Percentiles rank a stretch among this genome's conserved stretches.
phyloP scores from a whole-genome alignment of 306 rosid genomes.

The Sicyos baderoa region DNA sequence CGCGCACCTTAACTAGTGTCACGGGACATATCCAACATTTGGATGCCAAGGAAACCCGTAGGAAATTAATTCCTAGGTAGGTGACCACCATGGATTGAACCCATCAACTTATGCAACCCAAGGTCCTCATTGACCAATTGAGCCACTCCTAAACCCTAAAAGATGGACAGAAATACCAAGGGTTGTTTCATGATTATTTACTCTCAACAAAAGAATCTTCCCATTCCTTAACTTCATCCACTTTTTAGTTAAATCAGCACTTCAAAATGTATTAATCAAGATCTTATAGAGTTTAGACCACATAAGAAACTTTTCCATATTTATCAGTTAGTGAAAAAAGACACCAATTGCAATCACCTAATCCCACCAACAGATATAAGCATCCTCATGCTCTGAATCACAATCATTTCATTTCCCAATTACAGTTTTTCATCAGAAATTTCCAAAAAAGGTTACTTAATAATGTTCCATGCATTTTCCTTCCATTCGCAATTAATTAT shows the following conservation, averaged over 20 bases:
- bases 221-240: neutral
- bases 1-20: too few relatives aligned
- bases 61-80: too few relatives aligned
- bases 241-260: neutral
- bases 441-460: neutral
- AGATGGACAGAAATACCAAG: neutral
- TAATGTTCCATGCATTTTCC: neutral
- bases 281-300: neutral
- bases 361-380: conserved; percentile 2
- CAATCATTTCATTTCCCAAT: neutral
- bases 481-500: neutral
- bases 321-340: neutral
- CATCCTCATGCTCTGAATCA: neutral
- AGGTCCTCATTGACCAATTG: too few relatives aligned
- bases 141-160: too few relatives aligned
- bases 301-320: too few relatives aligned
- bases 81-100: too few relatives aligned
- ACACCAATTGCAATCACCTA: neutral
- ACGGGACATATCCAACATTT: too few relatives aligned
- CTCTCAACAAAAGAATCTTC: neutral
- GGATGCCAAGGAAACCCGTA: too few relatives aligned
- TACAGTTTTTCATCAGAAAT: neutral
- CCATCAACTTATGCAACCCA: too few relatives aligned
- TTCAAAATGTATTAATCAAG: neutral
- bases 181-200: neutral